phyloP scores from a whole-genome alignment of 805 yeast species.

The Schwanniomyces polymorphus region DNA sequence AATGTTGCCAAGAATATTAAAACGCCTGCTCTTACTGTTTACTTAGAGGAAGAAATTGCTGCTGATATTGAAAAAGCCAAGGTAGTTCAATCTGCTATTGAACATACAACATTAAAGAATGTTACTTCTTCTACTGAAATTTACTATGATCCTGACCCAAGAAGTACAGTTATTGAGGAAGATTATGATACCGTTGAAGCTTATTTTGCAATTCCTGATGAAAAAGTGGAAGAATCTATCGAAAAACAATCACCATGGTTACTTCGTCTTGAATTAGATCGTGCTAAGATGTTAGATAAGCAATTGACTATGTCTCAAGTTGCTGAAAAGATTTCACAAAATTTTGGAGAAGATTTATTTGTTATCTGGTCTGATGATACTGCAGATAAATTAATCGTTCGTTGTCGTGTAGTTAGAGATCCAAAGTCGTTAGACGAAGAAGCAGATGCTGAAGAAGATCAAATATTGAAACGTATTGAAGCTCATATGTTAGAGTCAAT shows the following conservation, averaged over 20 bases:
- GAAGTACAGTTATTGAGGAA: conserved; percentile 93
- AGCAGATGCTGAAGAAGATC: conserved; percentile 95
- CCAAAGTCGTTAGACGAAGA: conserved; percentile 93
- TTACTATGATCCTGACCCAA: conserved; percentile 97
- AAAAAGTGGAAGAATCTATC: conserved; percentile 89
- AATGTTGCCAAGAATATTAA: conserved; percentile 98
- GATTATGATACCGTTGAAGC: conserved; percentile 97
- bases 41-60: conserved; percentile 76
- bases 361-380: conserved; percentile 99
- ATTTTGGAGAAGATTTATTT: conserved; percentile 91
- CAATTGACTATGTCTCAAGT: conserved; percentile 98
- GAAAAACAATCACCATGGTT: conserved; percentile 98
- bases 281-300: conserved; percentile 98
- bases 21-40: conserved; percentile 99
- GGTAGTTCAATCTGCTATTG: conserved; percentile 93
- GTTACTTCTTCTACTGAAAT: conserved; percentile 98
- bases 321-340: conserved; percentile 89
- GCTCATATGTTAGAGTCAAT: conserved; percentile 95
- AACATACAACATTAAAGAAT: conserved; percentile 91
- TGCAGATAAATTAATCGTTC: conserved; percentile 92
- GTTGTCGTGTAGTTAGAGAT: conserved; percentile 98
- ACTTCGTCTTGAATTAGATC: conserved; percentile 92
- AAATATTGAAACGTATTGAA: conserved; percentile 90
- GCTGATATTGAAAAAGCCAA: conserved; percentile 92
- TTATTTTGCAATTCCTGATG: conserved; percentile 96